phyloP scores from a whole-genome alignment of 2,329 filamentous ascomycete genomes.

The Verticillium albo-atrum region DNA sequence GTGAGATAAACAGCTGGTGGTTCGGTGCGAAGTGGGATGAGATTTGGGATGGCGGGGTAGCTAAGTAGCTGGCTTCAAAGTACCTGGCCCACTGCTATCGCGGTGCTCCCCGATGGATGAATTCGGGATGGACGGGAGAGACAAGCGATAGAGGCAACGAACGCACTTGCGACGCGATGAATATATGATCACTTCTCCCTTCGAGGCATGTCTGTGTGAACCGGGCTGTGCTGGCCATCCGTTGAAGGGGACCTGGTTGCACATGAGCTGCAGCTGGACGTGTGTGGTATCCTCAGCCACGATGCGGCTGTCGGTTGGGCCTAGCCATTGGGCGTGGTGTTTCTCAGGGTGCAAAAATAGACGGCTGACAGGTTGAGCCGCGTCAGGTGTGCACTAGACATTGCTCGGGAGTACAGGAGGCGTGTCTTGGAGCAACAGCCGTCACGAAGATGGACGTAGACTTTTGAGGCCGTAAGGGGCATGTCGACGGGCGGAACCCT shows the following conservation, averaged over 20 bases:
- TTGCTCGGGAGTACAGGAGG: too few species aligned
- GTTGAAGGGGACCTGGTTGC: too few species aligned
- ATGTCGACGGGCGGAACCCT: too few species aligned
- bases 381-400: background rate
- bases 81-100: background rate
- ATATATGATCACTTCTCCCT: too few species aligned
- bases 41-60: constrained; percentile 3
- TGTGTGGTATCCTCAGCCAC: background rate
- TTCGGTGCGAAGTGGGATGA: background rate
- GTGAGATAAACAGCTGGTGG: background rate
- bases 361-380: background rate
- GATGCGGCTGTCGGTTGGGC: background rate
- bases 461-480: too few species aligned
- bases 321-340: background rate
- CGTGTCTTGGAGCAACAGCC: too few species aligned
- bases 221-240: too few species aligned
- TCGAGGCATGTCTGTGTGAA: too few species aligned
- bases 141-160: too few species aligned
- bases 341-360: background rate
- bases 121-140: background rate
- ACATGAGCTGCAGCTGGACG: background rate
- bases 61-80: background rate
- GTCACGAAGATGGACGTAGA: too few species aligned
- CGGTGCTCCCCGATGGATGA: background rate
- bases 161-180: too few species aligned